phyloP scores from a whole-genome alignment of 805 yeast species.

The Candida insectorum region DNA sequence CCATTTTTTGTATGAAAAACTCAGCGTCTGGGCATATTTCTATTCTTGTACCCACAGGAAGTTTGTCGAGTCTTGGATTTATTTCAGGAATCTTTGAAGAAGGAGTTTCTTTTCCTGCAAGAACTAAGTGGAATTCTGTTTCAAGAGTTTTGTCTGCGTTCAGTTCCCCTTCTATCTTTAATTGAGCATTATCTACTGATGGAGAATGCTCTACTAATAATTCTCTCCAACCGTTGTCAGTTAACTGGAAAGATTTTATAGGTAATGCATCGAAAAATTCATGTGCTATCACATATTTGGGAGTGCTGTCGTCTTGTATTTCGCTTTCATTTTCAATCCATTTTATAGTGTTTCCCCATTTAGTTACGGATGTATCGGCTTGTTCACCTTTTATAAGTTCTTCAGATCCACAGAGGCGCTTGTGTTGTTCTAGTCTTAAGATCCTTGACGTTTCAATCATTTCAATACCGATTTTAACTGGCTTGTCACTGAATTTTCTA shows the following conservation, averaged over 20 bases:
- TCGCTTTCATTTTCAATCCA: conserved; percentile 63
- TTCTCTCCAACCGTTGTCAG: conserved; percentile 76
- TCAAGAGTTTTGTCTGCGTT: conserved; percentile 13
- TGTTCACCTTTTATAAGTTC: conserved; percentile 18
- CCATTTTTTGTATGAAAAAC: conserved; percentile 52
- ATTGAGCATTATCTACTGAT: conserved; percentile 33
- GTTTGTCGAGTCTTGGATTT: conserved; percentile 46
- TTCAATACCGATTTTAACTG: conserved; percentile 41
- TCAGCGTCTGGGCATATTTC: conserved; percentile 78
- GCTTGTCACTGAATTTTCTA: conserved; percentile 15
- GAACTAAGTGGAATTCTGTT: conserved; percentile 52
- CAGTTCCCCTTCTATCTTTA: conserved; percentile 16
- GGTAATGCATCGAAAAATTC: conserved; percentile 89
- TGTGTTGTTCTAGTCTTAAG: conserved; percentile 55
- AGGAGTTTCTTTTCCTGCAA: conserved; percentile 59
- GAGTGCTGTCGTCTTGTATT: conserved; percentile 20
- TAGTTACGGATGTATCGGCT: conserved; percentile 39
- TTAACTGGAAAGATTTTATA: conserved; percentile 61
- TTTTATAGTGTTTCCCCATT: conserved; percentile 50
- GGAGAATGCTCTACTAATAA: conserved; percentile 57
- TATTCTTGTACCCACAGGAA: conserved; percentile 55
- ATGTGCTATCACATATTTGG: conserved; percentile 74
- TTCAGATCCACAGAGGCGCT: conserved; percentile 41
- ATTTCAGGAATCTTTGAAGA: conserved; percentile 54
- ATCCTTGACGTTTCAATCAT: conserved; percentile 73